Base-by-base conservation (phyloP, 2,329 filamentous ascomycete genomes). In the Cladosporium sp. region DNA sequence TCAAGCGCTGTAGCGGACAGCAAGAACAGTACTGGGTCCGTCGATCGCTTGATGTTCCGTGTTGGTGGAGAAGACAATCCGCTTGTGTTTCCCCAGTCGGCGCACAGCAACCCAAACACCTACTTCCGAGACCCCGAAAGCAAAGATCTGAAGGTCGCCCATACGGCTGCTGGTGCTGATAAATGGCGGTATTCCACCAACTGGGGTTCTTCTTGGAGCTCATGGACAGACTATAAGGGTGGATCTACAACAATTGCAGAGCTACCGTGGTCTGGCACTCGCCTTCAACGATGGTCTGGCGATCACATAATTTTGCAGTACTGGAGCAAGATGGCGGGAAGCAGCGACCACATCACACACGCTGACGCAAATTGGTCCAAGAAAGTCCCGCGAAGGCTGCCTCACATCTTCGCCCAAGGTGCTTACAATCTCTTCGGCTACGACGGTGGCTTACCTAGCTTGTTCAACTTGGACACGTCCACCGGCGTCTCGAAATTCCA, bases 221-320 rank as follows among this genome's bases (percentile, higher is more conserved):
- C 84, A 3, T 90, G 87, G 88, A 73, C 79, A 28, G 75, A 80
- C 12, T 89, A 89, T 72, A 72, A 71, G 18, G 82, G 84, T 37
- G 81, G 80, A 3, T 84, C 85, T 61, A 78, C 78, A 5, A 81
- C 80, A 18, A 76, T 88, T 28, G 68, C 79, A n/a, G 74, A 78
- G 50, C 81, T 84, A 66, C 69, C 78, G 3, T 89, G 88, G 88
- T 81, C 79, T 5, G 88, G 88, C n/a, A 70, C 69, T 26, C 35
- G 29, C 35, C 77, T 81, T n/a, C 87, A 90, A 73, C 75, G 75
- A 56, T 90, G 88, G 88, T 71, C 80, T 29, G 88, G 86, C 29
- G 82, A 88, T 49, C 88, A 89, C 70, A 80, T 89, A 40, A 82
- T 83, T 26, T 81, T 89, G 28, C 86, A 89, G 71, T 90, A 89